These are phyloP conservation scores for Phanerochaete sordida DNA, from an alignment of 768 basidiomycete species.

Conservation along the genomic window DNA sequence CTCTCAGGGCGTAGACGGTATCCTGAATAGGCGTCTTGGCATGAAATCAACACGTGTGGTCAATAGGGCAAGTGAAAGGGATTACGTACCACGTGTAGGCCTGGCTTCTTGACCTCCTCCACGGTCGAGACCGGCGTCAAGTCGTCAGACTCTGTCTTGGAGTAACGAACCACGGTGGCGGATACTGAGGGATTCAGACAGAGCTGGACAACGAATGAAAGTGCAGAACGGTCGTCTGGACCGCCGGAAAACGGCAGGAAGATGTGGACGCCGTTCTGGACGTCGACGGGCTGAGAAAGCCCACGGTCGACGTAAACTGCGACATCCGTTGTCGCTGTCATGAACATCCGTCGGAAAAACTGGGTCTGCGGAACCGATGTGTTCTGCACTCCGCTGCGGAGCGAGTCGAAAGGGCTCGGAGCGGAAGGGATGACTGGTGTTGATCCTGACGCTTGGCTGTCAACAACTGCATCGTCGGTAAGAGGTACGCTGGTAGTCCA, in stretches of 20 bases:
- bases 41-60: not conserved
- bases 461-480: constrained; percentile 1
- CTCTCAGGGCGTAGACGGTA: constrained; percentile 66
- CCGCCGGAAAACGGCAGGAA: constrained; percentile 94
- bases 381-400: constrained; percentile 48
- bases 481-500: constrained; percentile 48
- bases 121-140: constrained; percentile 27
- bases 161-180: constrained; percentile 72
- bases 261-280: constrained; percentile 49
- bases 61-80: not conserved
- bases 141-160: constrained; percentile 36
- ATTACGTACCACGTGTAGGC: not conserved
- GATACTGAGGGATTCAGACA: constrained; percentile 60
- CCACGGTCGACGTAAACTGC: constrained; percentile 85
- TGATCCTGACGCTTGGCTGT: not conserved
- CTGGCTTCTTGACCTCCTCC: constrained; percentile 23
- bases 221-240: constrained; percentile 84
- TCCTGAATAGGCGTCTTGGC: constrained; percentile 52
- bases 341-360: constrained; percentile 81
- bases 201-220: constrained; percentile 77
- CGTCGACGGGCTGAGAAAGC: constrained; percentile 27
- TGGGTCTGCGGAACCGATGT: constrained; percentile 67
- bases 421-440: constrained; percentile 8
- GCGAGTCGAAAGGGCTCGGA: constrained; percentile 69
- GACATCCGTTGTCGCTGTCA: constrained; percentile 68